Evolutionary conservation across 2,329 filamentous ascomycete species (phyloP).

Genomic region (Microdochium nivale): DNA sequence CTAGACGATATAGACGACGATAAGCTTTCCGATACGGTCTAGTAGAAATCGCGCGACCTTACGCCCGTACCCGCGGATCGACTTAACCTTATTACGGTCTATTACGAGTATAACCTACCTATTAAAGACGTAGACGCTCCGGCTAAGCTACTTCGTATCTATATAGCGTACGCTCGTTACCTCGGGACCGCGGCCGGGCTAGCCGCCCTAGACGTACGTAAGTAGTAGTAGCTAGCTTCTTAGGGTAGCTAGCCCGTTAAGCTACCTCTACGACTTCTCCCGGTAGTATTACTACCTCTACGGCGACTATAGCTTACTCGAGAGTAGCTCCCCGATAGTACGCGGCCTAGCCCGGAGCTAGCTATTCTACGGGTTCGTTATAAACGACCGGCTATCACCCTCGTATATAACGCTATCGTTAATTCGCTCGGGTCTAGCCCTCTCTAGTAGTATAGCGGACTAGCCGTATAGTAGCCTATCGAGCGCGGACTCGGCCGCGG

Average conservation of each 20-base stretch:
- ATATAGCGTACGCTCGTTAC: neutral
- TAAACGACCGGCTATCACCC: neutral
- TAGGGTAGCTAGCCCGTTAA: neutral
- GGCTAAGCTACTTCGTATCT: neutral
- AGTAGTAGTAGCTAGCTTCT: neutral
- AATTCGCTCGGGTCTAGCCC: neutral
- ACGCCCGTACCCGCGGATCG: neutral
- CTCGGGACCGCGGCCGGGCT: conserved; percentile 1
- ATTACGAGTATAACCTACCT: neutral
- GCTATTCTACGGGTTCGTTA: neutral
- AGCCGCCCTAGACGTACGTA: neutral
- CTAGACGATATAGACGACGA: neutral
- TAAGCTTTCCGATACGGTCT: neutral
- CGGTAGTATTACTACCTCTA: neutral
- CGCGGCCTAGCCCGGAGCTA: neutral
- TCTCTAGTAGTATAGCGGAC: neutral
- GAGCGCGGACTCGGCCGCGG: neutral
- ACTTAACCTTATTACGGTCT: neutral
- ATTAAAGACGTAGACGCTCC: neutral
- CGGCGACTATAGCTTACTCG: neutral
- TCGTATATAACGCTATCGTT: conserved; percentile 1
- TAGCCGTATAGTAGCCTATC: neutral
- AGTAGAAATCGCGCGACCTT: neutral
- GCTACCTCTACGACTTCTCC: neutral
- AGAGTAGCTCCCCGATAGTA: neutral